Evolutionary conservation across 192 early-diverging fungal genomes (phyloP).

Genomic region (Rhizophagus prolifer): DNA sequence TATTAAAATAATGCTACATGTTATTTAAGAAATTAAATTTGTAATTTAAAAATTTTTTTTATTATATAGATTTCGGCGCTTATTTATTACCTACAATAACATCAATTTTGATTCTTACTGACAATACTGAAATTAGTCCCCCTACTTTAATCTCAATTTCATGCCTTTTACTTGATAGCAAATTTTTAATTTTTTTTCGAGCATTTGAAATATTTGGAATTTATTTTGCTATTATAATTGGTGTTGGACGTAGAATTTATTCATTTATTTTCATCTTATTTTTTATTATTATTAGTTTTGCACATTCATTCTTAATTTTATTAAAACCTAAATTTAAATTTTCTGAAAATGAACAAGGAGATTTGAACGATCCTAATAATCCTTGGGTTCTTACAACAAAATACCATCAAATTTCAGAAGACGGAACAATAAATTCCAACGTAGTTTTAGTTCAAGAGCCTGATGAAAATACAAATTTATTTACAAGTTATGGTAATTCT

Average conservation of each 20-base stretch:
- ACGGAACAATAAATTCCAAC: background rate
- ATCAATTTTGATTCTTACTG: background rate
- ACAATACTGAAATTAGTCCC: too few relatives aligned
- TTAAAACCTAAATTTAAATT: background rate
- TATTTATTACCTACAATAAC: background rate
- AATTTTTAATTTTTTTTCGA: background rate
- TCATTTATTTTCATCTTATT: background rate
- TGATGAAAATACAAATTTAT: too few relatives aligned
- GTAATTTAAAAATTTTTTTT: background rate
- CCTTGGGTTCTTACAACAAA: background rate
- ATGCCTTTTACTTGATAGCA: background rate
- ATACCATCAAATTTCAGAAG: background rate
- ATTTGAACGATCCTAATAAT: conserved; percentile 1
- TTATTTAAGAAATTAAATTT: background rate
- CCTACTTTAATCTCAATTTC: background rate
- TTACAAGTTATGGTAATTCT: too few relatives aligned
- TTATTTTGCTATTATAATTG: conserved; percentile 1
- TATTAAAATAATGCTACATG: too few relatives aligned
- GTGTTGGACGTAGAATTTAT: background rate
- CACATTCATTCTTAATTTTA: background rate
- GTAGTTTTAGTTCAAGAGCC: too few relatives aligned
- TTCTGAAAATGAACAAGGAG: background rate
- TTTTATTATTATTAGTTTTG: conserved; percentile 1
- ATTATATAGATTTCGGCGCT: too few relatives aligned
- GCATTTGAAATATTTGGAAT: background rate